Evolutionary conservation across 2,329 filamentous ascomycete species (phyloP).

Genomic region (Talaromyces sp.): DNA sequence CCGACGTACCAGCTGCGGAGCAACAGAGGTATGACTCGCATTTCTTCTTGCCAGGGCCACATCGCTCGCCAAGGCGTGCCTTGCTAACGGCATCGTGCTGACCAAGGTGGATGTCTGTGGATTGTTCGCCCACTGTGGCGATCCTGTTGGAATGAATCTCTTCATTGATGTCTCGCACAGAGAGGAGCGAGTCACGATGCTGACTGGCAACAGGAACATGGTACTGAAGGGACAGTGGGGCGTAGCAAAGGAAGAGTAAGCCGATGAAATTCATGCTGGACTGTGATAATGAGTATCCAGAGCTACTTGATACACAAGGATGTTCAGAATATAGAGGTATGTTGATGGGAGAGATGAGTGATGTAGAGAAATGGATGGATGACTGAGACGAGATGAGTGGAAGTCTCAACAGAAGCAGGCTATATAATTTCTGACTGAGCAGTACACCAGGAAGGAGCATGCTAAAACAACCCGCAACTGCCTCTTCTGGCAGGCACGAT

Average conservation of each 20-base stretch:
- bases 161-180: background rate
- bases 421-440: background rate
- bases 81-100: background rate
- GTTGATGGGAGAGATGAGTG: background rate
- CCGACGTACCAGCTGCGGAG: conserved; percentile 34
- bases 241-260: background rate
- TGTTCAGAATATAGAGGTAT: background rate
- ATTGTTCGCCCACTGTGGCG: background rate
- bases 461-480: background rate
- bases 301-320: background rate
- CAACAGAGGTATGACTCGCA: conserved; percentile 38
- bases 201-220: background rate
- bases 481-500: background rate
- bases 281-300: background rate
- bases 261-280: conserved; percentile 11
- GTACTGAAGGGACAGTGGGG: background rate
- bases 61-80: conserved; percentile 23
- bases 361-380: background rate
- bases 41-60: conserved; percentile 33
- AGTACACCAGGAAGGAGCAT: background rate
- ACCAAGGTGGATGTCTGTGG: background rate
- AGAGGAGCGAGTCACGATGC: background rate
- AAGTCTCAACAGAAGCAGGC: background rate
- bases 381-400: background rate
- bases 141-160: conserved; percentile 7